Base-by-base conservation (phyloP, 257 asterid species). In the Mentha longifolia region DNA sequence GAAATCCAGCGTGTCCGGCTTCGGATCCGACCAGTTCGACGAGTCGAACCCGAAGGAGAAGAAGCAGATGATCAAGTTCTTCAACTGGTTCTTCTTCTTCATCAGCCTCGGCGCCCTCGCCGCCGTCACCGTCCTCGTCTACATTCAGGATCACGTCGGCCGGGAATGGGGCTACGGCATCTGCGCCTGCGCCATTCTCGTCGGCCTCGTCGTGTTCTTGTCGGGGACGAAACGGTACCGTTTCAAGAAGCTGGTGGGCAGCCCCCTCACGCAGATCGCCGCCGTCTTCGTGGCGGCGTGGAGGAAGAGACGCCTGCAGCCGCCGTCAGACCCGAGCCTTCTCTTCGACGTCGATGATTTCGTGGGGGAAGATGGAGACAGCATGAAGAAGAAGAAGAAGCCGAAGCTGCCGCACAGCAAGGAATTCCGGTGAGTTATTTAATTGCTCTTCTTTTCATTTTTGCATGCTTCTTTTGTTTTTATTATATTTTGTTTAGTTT, bases 21-120 rank as follows among this genome's bases (percentile, higher is more conserved):
- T 92, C 25, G 96, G 96, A 0, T 88, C 98, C 0, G 97, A 92
- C 54, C 98, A 92, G 37, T 92, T 92, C 67, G 98, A 92, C 41
- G 97, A 92, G 1, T 65, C 86, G 0, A 87, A 90, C 74, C 61
- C 71, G 73, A 73, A 73, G 33, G 98, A 90, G 72, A 83, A 68
- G 70, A 74, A 62, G 37, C 88, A 82, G 4, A 92, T 92, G 98
- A 74, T 63, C 16, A 86, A 85, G 41, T 92, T 92, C 91, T 92
- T 92, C 77, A 88, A 84, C 62, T 92, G 98, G 98, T 92, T 92
- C 82, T 92, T 88, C 76, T 92, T 92, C 87, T 79, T 88, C 81
- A 90, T 92, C 10, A 89, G 85, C 61, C 61, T 88, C 2, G 98
- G 98, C 28, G 84, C 98, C 0, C 91, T 92, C 0, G 51, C 66